A percentile compares a stretch with the other conserved stretches of the same genome.
These are phyloP conservation scores for Globisporangium alternatum DNA, from an alignment of 352 stramenopile species.

Conservation along the genomic window DNA sequence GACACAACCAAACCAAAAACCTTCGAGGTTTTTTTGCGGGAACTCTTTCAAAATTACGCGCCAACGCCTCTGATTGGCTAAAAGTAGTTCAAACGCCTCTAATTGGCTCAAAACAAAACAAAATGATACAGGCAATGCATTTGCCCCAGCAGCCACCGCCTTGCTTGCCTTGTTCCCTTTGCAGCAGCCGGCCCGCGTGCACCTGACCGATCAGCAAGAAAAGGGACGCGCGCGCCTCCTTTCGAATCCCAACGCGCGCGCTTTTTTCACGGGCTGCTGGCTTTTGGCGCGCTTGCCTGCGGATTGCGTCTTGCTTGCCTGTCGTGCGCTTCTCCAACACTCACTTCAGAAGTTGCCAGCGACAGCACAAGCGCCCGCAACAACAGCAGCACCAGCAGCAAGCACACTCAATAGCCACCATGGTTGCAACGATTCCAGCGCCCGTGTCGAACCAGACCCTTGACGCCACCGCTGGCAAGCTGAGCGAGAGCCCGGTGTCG, in stretches of 20 bases:
- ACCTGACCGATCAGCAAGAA: slow-evolving; percentile 2
- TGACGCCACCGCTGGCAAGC: slow-evolving; percentile 27
- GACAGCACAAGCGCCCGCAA: slow-evolving; percentile 16
- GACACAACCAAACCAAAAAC: slow-evolving; percentile 11
- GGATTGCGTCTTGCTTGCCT: background rate
- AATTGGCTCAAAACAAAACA: slow-evolving; percentile 18
- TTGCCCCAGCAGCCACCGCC: background rate
- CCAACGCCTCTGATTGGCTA: slow-evolving; percentile 23
- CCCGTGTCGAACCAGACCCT: slow-evolving; percentile 3
- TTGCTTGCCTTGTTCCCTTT: background rate
- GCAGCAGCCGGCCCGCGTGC: background rate
- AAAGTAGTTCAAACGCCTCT: slow-evolving; percentile 15
- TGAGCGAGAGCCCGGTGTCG: slow-evolving; percentile 11
- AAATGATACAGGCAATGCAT: background rate
- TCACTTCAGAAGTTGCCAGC: slow-evolving; percentile 18
- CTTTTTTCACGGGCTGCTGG: slow-evolving; percentile 10
- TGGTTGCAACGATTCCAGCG: slow-evolving; percentile 33
- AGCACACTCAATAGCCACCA: slow-evolving; percentile 10
- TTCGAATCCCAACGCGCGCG: slow-evolving; percentile 21
- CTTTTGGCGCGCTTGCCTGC: slow-evolving; percentile 10
- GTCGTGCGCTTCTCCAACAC: background rate
- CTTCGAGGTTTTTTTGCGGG: slow-evolving; percentile 9
- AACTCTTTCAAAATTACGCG: slow-evolving; percentile 15
- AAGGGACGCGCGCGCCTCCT: slow-evolving; percentile 11
- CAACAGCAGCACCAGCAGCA: background rate